These are phyloP conservation scores for Solanum pinnatisectum DNA, from an alignment of 257 asterid genomes.

Conservation along the genomic window DNA sequence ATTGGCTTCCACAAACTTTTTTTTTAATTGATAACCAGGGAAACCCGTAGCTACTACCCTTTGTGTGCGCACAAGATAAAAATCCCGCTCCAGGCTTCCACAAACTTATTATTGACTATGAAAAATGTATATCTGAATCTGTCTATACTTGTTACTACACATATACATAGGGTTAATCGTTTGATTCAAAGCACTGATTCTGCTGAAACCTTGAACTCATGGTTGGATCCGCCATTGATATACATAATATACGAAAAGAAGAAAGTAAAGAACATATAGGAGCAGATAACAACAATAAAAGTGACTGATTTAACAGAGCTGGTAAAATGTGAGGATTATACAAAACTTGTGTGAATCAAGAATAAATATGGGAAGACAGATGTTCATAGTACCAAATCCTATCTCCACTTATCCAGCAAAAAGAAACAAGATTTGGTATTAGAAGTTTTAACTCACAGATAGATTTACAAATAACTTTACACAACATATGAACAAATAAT, in stretches of 20 bases:
- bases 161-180: background rate
- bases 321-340: background rate
- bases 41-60: too few species aligned
- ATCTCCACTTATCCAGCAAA: background rate
- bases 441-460: background rate
- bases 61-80: rapidly evolving
- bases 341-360: background rate
- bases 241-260: background rate
- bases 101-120: background rate
- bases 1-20: background rate
- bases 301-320: background rate
- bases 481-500: background rate
- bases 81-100: rapidly evolving
- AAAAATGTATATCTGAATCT: background rate
- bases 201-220: background rate
- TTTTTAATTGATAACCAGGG: too few species aligned
- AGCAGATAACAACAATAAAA: too few species aligned
- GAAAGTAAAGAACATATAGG: background rate
- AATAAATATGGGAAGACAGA: background rate
- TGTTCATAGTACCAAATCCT: background rate
- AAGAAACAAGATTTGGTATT: background rate
- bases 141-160: background rate
- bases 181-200: background rate
- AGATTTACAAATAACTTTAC: slow-evolving; percentile 3
- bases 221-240: background rate